Base-by-base conservation (phyloP, 495 filamentous ascomycete genomes). In the Talaromyces borbonicus region DNA sequence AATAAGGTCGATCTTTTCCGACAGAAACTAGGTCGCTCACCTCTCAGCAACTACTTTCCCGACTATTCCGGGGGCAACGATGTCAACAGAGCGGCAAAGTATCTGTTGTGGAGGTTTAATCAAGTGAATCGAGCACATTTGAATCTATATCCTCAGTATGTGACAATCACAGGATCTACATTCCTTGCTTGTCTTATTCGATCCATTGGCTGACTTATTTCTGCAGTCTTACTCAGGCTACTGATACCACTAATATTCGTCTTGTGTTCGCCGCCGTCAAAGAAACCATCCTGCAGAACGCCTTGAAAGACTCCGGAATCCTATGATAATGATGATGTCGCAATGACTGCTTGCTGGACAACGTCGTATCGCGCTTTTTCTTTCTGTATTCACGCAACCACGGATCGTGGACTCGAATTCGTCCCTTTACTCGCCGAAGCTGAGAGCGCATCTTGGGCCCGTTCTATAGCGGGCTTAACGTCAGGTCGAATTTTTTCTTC, bases 1-100 rank as follows among this genome's bases (percentile, higher is more conserved):
- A 96, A 96, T 69, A 98, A 98, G 65, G 93, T 98, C 45, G 93
- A 96, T 73, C 77, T 96, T 48, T 98, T 98, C 78, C 88, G 89
- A 56, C 78, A 84, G 56, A 98, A 97, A 61, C 80, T 98, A 33
- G 83, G 81, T 29, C 78, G 88, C 50, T 93, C 87, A 32, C 88
- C 93, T 0, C 66, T 98, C 39, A 83, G 80, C 50, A 93, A 86
- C 58, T 97, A 95, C 62, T 98, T 98, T 60, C 92, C 92, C 0
- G 92, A 98, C 63, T 98, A 98, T 58, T 92, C 88, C 11, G 92
- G 92, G 15, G 92, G 92, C 1, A 92, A 92, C 63, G 92, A 98
- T 64, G 89, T 96, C 53, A 95, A 95, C 61, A 84, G 94, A 56
- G 92, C 92, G 8, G 90, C 92, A 31, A 98, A 98, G 64, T 98